Conservation (phyloP, 2,329 filamentous ascomycete species). For the Paecilomyces sp. region DNA sequence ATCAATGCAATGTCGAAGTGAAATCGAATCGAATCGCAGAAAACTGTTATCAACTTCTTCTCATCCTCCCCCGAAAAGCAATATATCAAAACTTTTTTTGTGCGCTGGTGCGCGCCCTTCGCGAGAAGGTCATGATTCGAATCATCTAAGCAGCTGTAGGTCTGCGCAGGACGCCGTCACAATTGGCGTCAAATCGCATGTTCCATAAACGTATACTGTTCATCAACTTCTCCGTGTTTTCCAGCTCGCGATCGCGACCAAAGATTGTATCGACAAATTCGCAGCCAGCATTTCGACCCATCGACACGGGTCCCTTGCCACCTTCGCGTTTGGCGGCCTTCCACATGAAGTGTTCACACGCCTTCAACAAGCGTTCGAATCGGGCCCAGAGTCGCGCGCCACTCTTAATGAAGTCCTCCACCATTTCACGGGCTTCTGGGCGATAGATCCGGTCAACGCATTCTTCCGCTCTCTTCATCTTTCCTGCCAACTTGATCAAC, state of each 20-base stretch:
- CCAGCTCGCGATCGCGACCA: constrained; percentile 79
- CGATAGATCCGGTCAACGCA: constrained; percentile 64
- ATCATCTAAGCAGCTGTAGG: constrained; percentile 33
- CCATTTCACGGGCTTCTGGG: constrained; percentile 66
- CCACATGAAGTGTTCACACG: constrained; percentile 93
- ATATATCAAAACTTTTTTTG: not conserved
- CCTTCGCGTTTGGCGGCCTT: constrained; percentile 70
- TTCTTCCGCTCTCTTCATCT: constrained; percentile 86
- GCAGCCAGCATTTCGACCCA: constrained; percentile 85
- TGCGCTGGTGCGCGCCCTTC: not conserved
- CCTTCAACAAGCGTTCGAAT: constrained; percentile 78
- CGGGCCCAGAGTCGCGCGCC: constrained; percentile 81
- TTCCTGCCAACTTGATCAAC: constrained; percentile 86
- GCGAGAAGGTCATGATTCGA: not conserved
- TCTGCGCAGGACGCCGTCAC: constrained; percentile 71
- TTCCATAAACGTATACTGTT: constrained; percentile 80
- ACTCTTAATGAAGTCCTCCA: constrained; percentile 84
- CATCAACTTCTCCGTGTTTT: constrained; percentile 91
- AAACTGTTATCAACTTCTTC: not conserved
- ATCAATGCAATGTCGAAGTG: not conserved
- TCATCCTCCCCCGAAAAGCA: not conserved
- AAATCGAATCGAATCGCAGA: not conserved
- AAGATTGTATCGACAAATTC: constrained; percentile 97
- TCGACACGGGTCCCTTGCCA: constrained; percentile 58
- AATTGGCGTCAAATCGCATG: constrained; percentile 92